Conservation (phyloP, 768 basidiomycete species). For the Leccinum subtestaceum region DNA sequence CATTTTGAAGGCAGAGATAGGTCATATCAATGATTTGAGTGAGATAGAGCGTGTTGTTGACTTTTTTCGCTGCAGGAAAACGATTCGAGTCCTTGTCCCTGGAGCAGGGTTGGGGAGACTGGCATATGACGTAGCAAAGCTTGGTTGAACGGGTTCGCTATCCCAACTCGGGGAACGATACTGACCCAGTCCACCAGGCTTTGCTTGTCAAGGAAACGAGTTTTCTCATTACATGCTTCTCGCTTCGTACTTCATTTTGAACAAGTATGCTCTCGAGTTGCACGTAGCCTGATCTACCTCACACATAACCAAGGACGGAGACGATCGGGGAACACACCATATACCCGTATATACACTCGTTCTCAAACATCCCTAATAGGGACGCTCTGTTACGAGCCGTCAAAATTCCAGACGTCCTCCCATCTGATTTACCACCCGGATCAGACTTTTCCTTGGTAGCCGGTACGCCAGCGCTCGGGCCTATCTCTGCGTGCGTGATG, state of each 20-base stretch:
- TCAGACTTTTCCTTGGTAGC: constrained; percentile 84
- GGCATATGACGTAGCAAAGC: constrained; percentile 81
- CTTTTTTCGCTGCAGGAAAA: constrained; percentile 33
- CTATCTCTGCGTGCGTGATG: background rate
- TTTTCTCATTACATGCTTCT: constrained; percentile 96
- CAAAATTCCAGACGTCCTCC: constrained; percentile 79
- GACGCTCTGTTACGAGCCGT: constrained; percentile 64
- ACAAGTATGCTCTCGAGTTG: constrained; percentile 50
- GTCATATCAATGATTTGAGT: constrained; percentile 22
- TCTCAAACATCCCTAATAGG: constrained; percentile 72
- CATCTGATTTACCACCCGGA: constrained; percentile 61
- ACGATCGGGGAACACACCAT: constrained; percentile 67
- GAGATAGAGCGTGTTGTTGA: background rate
- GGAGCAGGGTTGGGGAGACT: constrained; percentile 88
- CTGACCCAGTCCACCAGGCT: constrained; percentile 50
- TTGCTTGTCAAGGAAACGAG: constrained; percentile 90
- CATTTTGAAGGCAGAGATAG: constrained; percentile 58
- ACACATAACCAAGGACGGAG: constrained; percentile 48
- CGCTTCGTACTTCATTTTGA: constrained; percentile 83
- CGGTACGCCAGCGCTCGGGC: constrained; percentile 41
- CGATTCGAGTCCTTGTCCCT: constrained; percentile 78
- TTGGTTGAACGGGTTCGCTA: constrained; percentile 48
- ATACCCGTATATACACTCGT: constrained; percentile 89
- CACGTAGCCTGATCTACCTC: background rate
- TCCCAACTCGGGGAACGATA: background rate